Base-by-base conservation (phyloP, 202 grass and related monocot genomes). In the Setaria viridis region DNA sequence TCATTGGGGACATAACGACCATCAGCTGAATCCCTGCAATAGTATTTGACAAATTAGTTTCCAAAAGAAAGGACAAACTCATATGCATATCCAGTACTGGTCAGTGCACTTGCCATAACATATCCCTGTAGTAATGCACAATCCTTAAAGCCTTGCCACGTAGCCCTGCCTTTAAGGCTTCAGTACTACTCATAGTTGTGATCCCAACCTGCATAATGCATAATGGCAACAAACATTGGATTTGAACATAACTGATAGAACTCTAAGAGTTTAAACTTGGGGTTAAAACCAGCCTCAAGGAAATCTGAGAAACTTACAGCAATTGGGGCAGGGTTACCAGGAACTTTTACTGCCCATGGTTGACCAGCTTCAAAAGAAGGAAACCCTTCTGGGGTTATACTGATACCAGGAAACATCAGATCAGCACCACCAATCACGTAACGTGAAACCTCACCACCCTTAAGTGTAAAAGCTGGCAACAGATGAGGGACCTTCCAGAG, bases 331-430 rank as follows among this genome's bases (percentile, higher is more conserved):
- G 88, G 88, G 83, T 99, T 99, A 25, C 86, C 91, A 78, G 93
- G 96, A 65, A 99, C 96, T 89, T 87, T 95, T 72, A 99, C 90
- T 72, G 93, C 91, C 92, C 92, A 99, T 76, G 90, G 90, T n/a
- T 99, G 76, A 58, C 93, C 91, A 95, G 89, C 91, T 86, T 89
- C 82, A 86, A 99, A 99, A 68, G 90, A 84, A 81, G 90, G 91
- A 66, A 95, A 77, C 51, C 96, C 96, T 76, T 99, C 96, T 89
- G 85, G 82, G 57, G 88, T 86, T 89, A 95, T 67, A 35, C 79
- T 89, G 72, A 99, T 90, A 88, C 96, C 93, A 80, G 96, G 96
- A 87, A 99, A 95, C 96, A 99, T 95, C 71, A 99, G 92, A 95
- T 99, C 96, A 42, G 93, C 96, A 39, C 96, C 96, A 80, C 90